These are phyloP conservation scores for Stagonosporopsis vannaccii DNA, from an alignment of 2,329 filamentous ascomycete species.

Conservation along the genomic window DNA sequence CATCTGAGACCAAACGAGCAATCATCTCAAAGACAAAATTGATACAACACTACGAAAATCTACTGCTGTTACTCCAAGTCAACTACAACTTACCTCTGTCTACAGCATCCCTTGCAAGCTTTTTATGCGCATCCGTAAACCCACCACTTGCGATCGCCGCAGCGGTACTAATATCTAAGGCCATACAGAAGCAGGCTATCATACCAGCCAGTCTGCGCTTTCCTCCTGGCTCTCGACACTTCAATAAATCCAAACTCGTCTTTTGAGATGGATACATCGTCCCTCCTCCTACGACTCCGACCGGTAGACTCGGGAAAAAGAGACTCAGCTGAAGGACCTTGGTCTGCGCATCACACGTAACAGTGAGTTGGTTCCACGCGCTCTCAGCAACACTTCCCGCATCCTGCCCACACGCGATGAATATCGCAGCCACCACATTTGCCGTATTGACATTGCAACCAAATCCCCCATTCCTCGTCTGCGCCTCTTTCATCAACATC, in stretches of 20 bases:
- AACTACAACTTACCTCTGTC: conserved; percentile 1
- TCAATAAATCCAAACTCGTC: conserved; percentile 4
- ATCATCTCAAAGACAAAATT: background rate
- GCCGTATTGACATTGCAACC: conserved; percentile 9
- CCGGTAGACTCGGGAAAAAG: conserved; percentile 13
- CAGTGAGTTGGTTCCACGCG: conserved; percentile 5
- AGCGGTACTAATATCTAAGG: conserved; percentile 5
- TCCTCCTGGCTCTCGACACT: background rate
- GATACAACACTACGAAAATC: too few species aligned
- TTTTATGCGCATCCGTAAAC: conserved; percentile 7
- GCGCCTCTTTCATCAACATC: conserved; percentile 3
- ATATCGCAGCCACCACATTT: conserved; percentile 7
- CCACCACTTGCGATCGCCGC: conserved; percentile 10
- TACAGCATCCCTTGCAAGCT: background rate
- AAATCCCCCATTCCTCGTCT: conserved; percentile 2
- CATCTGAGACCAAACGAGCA: too few species aligned
- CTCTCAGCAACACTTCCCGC: conserved; percentile 10
- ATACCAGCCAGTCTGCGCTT: conserved; percentile 8
- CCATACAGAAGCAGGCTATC: conserved; percentile 8
- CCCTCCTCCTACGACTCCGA: conserved; percentile 6
- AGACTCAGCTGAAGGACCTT: conserved; percentile 1
- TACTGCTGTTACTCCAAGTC: background rate
- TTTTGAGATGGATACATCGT: conserved; percentile 7
- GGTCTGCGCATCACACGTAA: background rate
- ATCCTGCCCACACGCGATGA: conserved; percentile 12